Conservation (phyloP, 1,284 basidiomycete genomes). For the Waitea zeae region DNA sequence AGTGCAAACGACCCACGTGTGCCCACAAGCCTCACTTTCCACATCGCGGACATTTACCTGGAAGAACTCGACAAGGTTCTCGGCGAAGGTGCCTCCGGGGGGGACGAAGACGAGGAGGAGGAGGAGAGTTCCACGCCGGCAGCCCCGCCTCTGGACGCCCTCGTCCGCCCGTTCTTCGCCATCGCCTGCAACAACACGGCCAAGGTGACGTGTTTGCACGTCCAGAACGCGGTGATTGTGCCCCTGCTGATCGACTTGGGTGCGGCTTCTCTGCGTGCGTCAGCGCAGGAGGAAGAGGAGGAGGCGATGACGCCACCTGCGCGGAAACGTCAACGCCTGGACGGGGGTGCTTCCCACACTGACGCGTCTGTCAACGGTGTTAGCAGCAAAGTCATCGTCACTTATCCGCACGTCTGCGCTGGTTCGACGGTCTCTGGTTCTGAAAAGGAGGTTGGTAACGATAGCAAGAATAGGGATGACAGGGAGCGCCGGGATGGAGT, state of each 20-base stretch:
- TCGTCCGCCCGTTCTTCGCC: slow-evolving; percentile 53
- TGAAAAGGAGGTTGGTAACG: slow-evolving; percentile 17
- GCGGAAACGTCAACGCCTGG: too few species aligned
- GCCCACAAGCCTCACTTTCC: slow-evolving; percentile 68
- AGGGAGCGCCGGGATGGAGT: slow-evolving; percentile 31
- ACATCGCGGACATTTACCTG: slow-evolving; percentile 81
- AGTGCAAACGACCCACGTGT: slow-evolving; percentile 63
- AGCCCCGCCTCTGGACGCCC: slow-evolving; percentile 34
- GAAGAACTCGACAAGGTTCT: slow-evolving; percentile 78
- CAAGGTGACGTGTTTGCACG: slow-evolving; percentile 46
- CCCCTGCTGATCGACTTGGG: too few species aligned
- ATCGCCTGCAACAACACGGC: slow-evolving; percentile 51
- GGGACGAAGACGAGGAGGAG: slow-evolving; percentile 8
- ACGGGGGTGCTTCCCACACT: too few species aligned
- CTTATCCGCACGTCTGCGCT: slow-evolving; percentile 26
- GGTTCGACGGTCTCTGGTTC: slow-evolving; percentile 12
- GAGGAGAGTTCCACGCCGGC: slow-evolving; percentile 8
- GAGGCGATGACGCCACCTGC: too few species aligned
- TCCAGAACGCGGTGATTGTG: slow-evolving; percentile 45
- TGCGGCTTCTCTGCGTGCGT: too few species aligned
- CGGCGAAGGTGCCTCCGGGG: too few species aligned
- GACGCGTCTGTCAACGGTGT: too few species aligned
- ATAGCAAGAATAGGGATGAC: slow-evolving; percentile 21
- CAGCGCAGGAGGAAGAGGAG: too few species aligned
- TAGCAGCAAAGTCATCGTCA: too few species aligned